A percentile compares a stretch with the other conserved stretches of the same genome.
Evolutionary conservation across 139 green algal genomes (phyloP).

Genomic region (Ettlia oleoabundans): DNA sequence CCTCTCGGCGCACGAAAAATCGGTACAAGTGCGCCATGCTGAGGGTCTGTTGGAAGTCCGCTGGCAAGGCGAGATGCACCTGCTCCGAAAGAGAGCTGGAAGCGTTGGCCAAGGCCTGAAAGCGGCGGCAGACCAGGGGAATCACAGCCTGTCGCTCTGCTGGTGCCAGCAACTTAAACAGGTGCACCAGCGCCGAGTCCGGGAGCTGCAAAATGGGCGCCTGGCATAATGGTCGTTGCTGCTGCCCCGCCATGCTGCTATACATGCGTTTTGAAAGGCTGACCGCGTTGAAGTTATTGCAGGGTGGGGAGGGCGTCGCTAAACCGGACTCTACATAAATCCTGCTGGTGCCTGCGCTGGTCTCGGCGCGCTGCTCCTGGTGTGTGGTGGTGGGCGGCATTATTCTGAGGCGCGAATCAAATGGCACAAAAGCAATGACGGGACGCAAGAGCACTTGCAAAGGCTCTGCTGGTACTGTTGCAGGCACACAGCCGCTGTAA

Average conservation of each 20-base stretch:
- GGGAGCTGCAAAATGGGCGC: neutral
- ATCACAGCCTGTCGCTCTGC: neutral
- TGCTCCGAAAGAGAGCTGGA: conserved; percentile 11
- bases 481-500: too few relatives aligned
- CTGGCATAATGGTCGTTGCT: neutral
- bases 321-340: too few relatives aligned
- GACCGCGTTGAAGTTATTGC: too few relatives aligned
- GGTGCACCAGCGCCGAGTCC: neutral
- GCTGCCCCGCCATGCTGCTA: neutral
- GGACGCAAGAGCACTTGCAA: too few relatives aligned
- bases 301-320: too few relatives aligned
- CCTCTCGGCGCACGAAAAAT: conserved; percentile 16
- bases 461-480: too few relatives aligned
- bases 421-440: too few relatives aligned
- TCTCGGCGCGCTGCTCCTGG: too few relatives aligned
- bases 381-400: too few relatives aligned
- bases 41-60: neutral
- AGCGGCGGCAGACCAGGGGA: conserved; percentile 21
- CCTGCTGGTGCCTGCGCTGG: too few relatives aligned
- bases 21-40: neutral
- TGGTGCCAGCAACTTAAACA: neutral
- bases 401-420: too few relatives aligned
- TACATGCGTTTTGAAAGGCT: too few relatives aligned
- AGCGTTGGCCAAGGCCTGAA: neutral
- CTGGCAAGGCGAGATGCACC: conserved; percentile 15